phyloP scores from a whole-genome alignment of 1,284 basidiomycete species.

The Taiwanofungus camphoratus region DNA sequence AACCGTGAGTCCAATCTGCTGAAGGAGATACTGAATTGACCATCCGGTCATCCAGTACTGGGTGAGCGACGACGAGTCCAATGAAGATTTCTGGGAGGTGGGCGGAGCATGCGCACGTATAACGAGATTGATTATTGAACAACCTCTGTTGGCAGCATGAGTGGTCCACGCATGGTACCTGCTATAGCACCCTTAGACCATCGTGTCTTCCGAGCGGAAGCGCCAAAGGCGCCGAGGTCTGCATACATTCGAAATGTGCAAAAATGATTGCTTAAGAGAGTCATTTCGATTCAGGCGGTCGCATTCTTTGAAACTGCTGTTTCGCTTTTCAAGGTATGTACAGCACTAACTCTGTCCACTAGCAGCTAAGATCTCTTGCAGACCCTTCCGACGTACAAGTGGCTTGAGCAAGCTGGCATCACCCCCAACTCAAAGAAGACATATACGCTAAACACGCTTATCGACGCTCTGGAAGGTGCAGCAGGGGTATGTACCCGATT shows the following conservation, averaged over 20 bases:
- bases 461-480: constrained; percentile 48
- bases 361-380: constrained; percentile 18
- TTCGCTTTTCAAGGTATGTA: constrained; percentile 51
- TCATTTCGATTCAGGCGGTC: constrained; percentile 58
- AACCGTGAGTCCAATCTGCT: constrained; percentile 35
- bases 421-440: constrained; percentile 54
- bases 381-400: constrained; percentile 68
- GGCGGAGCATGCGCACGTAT: constrained; percentile 13
- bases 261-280: too few relatives aligned
- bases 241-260: too few relatives aligned
- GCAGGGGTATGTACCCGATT: constrained; percentile 31
- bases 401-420: constrained; percentile 67
- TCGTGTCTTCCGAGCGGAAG: constrained; percentile 56
- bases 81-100: constrained; percentile 69
- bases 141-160: constrained; percentile 40
- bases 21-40: too few relatives aligned
- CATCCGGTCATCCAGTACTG: too few relatives aligned
- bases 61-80: constrained; percentile 56
- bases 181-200: constrained; percentile 58
- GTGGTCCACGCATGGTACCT: constrained; percentile 73
- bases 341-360: constrained; percentile 1
- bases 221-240: constrained; percentile 52
- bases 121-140: neutral
- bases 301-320: constrained; percentile 68
- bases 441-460: constrained; percentile 52